Evolutionary conservation across 345 rosid genomes (phyloP), one percentile per base, ranked within the genome.

Genomic region (Cardamine occulta): DNA sequence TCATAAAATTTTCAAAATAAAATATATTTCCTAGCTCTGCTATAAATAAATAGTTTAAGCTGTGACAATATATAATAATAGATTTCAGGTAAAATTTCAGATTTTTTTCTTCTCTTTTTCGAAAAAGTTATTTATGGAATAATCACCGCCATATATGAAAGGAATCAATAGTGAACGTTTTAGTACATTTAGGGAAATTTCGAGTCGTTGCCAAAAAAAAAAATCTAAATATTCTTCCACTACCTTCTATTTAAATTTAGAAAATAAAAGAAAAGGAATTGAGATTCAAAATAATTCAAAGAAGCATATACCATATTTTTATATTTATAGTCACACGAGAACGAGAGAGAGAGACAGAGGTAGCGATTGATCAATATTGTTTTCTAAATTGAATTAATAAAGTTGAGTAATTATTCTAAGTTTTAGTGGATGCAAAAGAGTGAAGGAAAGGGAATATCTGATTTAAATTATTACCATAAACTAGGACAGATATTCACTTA

Each of bases 341-440:
- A 51, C 23, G 31, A 48, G 40, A 34, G 58, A 51, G 19, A 32
- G 28, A 58, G 17, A 48, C 0, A n/a, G 39, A 54, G 54, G 31
- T 23, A 32, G 63, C 57, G 71, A 70, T 32, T 69, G 70, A 62
- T 45, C 71, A 55, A 61, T 54, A 32, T 15, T 14, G 10, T 61
- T 58, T 63, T 24, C 21, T 24, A 45, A 54, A 24, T 69, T 42
- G 71, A 63, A 44, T 63, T 19, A 1, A 9, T 24, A 77, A 77
- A 65, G 54, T 35, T 64, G 56, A 57, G 23, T 63, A 71, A 28
- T 9, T 71, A 59, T 77, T 77, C 76, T 65, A 71, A 57, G 39
- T 10, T 77, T 77, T 57, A 71, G 80, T 77, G 76, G 81, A 72
- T 51, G 73, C 39, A 66, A 72, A 66, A 66, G 51, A 66, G 68